phyloP scores from a whole-genome alignment of 2,329 filamentous ascomycete genomes.

The Uncinocarpus reesii region DNA sequence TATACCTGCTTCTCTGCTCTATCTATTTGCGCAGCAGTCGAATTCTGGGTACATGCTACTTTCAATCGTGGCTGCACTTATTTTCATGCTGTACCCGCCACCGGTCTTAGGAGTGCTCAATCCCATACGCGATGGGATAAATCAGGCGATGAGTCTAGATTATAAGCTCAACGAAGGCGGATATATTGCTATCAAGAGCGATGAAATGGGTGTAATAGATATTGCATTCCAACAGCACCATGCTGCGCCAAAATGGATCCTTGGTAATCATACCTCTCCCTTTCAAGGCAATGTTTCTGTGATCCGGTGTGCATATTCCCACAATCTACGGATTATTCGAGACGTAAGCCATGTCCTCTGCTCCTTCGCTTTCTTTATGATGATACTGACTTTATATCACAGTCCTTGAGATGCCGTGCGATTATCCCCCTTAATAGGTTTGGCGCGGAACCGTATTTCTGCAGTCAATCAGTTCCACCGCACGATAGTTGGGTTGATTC shows the following conservation, averaged over 20 bases:
- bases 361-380: background rate
- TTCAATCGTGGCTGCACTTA: background rate
- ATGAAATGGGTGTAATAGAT: constrained; percentile 15
- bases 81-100: constrained; percentile 5
- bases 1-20: constrained; percentile 7
- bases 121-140: background rate
- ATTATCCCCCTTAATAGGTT: constrained; percentile 14
- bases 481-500: constrained; percentile 15
- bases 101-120: background rate
- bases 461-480: constrained; percentile 8
- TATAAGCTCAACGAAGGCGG: constrained; percentile 12
- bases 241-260: constrained; percentile 13
- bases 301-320: constrained; percentile 5
- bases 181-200: constrained; percentile 13
- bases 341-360: constrained; percentile 9
- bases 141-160: constrained; percentile 2
- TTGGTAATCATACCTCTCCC: constrained; percentile 9
- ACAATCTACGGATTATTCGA: constrained; percentile 11
- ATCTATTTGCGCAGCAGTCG: constrained; percentile 1
- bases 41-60: background rate
- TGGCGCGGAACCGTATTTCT: constrained; percentile 15
- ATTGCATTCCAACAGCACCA: constrained; percentile 13
- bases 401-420: constrained; percentile 16
- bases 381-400: constrained; percentile 5
- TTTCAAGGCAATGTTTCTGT: constrained; percentile 8